A percentile compares a stretch with the other conserved stretches of the same genome.
phyloP scores from a whole-genome alignment of 2,329 filamentous ascomycete species.

The Colletotrichum tanaceti region DNA sequence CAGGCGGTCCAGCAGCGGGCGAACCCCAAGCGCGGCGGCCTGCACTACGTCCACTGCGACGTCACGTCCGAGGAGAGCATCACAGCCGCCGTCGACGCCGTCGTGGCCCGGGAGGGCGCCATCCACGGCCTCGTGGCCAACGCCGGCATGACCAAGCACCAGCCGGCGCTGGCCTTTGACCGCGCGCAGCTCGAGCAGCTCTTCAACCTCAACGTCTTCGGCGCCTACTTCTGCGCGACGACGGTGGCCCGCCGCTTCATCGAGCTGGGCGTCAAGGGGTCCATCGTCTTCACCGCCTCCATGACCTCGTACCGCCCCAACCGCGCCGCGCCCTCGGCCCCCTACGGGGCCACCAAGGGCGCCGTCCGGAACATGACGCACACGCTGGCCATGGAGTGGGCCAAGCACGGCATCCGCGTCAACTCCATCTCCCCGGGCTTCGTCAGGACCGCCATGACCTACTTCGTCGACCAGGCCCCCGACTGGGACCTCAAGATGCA shows the following conservation, averaged over 20 bases:
- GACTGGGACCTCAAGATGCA: conserved; percentile 68
- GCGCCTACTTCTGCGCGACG: conserved; percentile 58
- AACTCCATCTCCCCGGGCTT: conserved; percentile 60
- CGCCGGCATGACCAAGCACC: conserved; percentile 32
- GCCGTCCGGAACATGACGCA: conserved; percentile 55
- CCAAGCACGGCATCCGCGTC: conserved; percentile 58
- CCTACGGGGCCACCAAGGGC: conserved; percentile 59
- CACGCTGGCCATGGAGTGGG: conserved; percentile 60
- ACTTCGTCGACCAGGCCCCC: conserved; percentile 61
- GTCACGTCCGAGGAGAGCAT: conserved; percentile 57
- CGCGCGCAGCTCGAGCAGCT: conserved; percentile 31
- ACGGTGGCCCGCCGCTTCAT: conserved; percentile 57
- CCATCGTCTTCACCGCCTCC: conserved; percentile 58
- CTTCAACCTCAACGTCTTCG: conserved; percentile 58
- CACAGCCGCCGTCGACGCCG: conserved; percentile 53
- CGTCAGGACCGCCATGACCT: conserved; percentile 59
- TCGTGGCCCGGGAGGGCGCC: conserved; percentile 52
- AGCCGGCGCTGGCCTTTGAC: conserved; percentile 54
- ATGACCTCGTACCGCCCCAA: conserved; percentile 63
- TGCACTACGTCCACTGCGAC: conserved; percentile 59
- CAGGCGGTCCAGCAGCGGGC: conserved; percentile 48
- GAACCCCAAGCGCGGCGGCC: conserved; percentile 55
- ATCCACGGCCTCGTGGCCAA: conserved; percentile 51
- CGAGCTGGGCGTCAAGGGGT: conserved; percentile 49
- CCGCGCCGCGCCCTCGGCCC: conserved; percentile 62